A percentile compares a stretch with the other conserved stretches of the same genome.
Conservation (phyloP, 306 rosid genomes). For the Fagus sylvatica region DNA sequence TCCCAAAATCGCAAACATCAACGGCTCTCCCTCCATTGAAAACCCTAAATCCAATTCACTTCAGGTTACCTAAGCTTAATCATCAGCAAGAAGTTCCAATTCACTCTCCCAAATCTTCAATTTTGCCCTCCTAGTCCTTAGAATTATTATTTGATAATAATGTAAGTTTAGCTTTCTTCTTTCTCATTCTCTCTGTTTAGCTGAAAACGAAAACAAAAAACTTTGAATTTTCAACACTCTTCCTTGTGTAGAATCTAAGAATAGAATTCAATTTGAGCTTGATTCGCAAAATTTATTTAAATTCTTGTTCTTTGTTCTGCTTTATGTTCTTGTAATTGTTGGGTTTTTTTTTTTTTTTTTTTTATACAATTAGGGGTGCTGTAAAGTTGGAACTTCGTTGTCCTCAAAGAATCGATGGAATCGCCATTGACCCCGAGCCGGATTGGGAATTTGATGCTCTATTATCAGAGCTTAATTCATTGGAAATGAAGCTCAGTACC, state of each 20-base stretch:
- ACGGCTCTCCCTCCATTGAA: too few species aligned
- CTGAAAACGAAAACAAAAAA: too few species aligned
- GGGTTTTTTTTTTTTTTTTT: slow-evolving; percentile 10
- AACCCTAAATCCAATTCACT: too few species aligned
- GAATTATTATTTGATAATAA: too few species aligned
- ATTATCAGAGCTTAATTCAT: slow-evolving; percentile 56
- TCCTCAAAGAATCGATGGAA: slow-evolving; percentile 43
- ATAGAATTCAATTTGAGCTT: not conserved
- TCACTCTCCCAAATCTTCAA: too few species aligned
- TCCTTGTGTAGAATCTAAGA: not conserved
- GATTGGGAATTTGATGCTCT: slow-evolving; percentile 74
- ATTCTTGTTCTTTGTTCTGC: not conserved
- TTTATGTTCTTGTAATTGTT: not conserved
- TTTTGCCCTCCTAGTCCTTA: too few species aligned
- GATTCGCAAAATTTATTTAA: not conserved
- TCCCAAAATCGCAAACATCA: too few species aligned
- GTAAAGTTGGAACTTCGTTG: slow-evolving; percentile 51
- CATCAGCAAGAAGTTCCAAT: too few species aligned
- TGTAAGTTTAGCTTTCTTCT: too few species aligned
- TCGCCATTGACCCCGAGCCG: slow-evolving; percentile 64
- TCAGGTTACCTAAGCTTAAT: too few species aligned
- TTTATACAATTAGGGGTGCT: slow-evolving; percentile 44
- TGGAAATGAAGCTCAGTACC: slow-evolving; percentile 53
- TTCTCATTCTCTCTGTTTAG: too few species aligned
- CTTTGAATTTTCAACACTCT: too few species aligned